A percentile compares a stretch with the other conserved stretches of the same genome.
phyloP scores from a whole-genome alignment of 371 early-diverging fungal genomes.

The Cladochytrium tenue region DNA sequence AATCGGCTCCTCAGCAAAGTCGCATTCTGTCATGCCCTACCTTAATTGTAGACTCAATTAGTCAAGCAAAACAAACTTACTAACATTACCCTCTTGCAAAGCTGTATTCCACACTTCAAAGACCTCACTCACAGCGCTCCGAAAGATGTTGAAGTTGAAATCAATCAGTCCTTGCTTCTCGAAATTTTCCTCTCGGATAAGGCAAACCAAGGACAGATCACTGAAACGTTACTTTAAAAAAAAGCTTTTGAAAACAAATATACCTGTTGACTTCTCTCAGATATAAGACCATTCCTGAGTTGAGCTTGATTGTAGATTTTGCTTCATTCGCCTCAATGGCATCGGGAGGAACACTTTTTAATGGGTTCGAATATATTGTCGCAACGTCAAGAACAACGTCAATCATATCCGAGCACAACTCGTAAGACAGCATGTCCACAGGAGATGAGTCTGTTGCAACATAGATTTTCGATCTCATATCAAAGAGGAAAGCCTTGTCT shows the following conservation, averaged over 20 bases:
- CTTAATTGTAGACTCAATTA: too few relatives aligned
- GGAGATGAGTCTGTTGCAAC: constrained; percentile 94
- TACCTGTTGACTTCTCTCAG: constrained; percentile 77
- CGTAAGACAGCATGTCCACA: constrained; percentile 88
- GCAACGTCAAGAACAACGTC: constrained; percentile 85
- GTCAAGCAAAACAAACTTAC: too few relatives aligned
- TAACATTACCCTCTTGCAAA: too few relatives aligned
- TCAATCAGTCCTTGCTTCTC: constrained; percentile 87
- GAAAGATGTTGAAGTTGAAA: constrained; percentile 70
- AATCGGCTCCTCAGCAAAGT: too few relatives aligned
- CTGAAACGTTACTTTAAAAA: constrained; percentile 30
- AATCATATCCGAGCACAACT: constrained; percentile 92
- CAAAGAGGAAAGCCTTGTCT: constrained; percentile 94
- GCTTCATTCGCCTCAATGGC: constrained; percentile 15
- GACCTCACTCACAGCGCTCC: constrained; percentile 44
- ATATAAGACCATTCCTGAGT: constrained; percentile 81
- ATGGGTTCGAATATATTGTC: constrained; percentile 5
- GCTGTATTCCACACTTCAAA: constrained; percentile 17
- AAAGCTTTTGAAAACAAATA: background rate
- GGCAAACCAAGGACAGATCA: constrained; percentile 75
- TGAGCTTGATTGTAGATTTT: constrained; percentile 70
- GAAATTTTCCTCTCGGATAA: constrained; percentile 83
- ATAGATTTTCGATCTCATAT: constrained; percentile 84
- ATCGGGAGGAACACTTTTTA: background rate
- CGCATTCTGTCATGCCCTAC: too few relatives aligned